Percentiles rank a stretch among this genome's conserved stretches.
phyloP scores from a whole-genome alignment of 1,284 basidiomycete species.

The Golubevia sp. region DNA sequence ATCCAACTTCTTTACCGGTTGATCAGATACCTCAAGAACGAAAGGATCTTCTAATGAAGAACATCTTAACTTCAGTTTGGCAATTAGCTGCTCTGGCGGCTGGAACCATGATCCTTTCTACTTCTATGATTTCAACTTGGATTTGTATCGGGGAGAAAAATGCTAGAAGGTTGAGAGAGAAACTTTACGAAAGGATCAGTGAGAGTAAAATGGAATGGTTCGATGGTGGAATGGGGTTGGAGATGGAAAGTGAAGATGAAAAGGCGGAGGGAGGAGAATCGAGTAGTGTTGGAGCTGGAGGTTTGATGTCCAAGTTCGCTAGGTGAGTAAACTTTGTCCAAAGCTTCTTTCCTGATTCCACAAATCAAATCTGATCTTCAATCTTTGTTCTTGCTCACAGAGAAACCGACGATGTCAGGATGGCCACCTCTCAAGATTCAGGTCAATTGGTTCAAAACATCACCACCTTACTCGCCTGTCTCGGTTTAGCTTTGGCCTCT shows the following conservation, averaged over 20 bases:
- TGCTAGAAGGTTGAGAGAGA: constrained; percentile 71
- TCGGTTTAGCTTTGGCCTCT: constrained; percentile 78
- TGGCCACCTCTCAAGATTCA: constrained; percentile 76
- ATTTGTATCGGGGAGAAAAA: constrained; percentile 84
- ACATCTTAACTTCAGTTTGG: constrained; percentile 68
- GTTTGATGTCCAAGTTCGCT: constrained; percentile 90
- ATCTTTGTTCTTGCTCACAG: constrained; percentile 64
- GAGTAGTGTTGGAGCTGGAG: constrained; percentile 72
- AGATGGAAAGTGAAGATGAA: background rate
- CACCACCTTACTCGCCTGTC: constrained; percentile 77
- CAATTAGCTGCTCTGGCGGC: constrained; percentile 75
- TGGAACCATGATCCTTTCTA: constrained; percentile 74
- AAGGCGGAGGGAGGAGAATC: background rate
- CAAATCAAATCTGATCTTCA: background rate
- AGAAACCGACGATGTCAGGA: constrained; percentile 90
- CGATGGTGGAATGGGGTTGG: constrained; percentile 38
- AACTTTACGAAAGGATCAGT: constrained; percentile 74
- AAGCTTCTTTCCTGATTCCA: too few relatives aligned
- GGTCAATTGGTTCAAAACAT: constrained; percentile 80
- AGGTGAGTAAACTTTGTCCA: constrained; percentile 73
- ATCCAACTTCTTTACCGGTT: constrained; percentile 64
- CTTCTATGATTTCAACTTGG: constrained; percentile 79
- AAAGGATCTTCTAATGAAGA: constrained; percentile 69
- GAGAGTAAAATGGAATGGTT: constrained; percentile 71
- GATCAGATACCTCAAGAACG: constrained; percentile 63